phyloP scores from a whole-genome alignment of 1,139 yeast species.

The Yamadazyma spencermartinsiae region DNA sequence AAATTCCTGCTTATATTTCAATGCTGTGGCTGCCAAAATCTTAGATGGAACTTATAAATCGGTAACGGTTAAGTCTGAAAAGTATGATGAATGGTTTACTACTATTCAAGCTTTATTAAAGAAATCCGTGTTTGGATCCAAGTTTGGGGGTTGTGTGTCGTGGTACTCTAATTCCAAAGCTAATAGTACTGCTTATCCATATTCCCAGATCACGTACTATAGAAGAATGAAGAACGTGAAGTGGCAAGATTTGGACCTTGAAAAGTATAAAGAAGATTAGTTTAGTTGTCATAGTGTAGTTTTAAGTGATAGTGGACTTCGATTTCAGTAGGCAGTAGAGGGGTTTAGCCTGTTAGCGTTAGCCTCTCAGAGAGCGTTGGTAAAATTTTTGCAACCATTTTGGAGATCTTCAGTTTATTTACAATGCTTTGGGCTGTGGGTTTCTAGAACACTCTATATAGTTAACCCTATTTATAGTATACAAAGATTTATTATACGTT shows the following conservation, averaged over 20 bases:
- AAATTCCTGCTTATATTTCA: constrained; percentile 30
- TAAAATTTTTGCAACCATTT: too few species aligned
- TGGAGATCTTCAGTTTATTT: too few species aligned
- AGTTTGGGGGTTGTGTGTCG: constrained; percentile 45
- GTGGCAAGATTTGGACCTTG: constrained; percentile 25
- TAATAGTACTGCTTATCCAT: constrained; percentile 41
- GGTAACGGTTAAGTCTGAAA: constrained; percentile 32
- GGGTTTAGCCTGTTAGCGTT: too few species aligned
- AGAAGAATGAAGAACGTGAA: constrained; percentile 29
- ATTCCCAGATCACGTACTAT: constrained; percentile 38
- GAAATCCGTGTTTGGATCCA: constrained; percentile 38
- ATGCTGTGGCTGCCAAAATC: constrained; percentile 27
- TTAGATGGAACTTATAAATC: constrained; percentile 31
- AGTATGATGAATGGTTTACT: constrained; percentile 38
- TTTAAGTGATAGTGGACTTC: too few species aligned
- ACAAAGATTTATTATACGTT: too few species aligned
- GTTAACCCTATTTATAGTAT: too few species aligned
- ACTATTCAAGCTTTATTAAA: constrained; percentile 28
- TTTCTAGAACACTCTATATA: too few species aligned
- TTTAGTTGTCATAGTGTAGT: neutral
- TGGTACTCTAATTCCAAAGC: constrained; percentile 36
- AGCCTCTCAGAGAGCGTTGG: too few species aligned
- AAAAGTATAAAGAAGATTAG: constrained; percentile 6
- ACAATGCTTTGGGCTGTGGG: too few species aligned
- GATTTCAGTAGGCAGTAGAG: too few species aligned